A percentile compares a stretch with the other conserved stretches of the same genome.
Conservation (phyloP, 2,329 filamentous ascomycete genomes). For the Beauveria caledonica region DNA sequence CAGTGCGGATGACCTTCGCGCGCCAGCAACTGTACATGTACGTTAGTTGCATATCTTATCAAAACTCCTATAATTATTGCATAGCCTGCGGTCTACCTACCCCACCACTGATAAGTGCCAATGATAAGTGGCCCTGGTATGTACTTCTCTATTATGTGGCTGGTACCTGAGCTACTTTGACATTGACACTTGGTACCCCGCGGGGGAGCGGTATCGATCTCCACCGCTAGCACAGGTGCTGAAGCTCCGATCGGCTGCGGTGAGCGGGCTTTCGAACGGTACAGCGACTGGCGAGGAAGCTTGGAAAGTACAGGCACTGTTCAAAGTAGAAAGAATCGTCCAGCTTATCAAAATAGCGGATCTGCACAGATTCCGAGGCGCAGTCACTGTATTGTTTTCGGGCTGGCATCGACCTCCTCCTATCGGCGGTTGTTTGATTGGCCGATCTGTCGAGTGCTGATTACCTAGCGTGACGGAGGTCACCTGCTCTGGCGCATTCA, state of each 20-base stretch:
- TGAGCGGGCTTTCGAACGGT: not conserved
- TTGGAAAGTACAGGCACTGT: too few species aligned
- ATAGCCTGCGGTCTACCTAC: not conserved
- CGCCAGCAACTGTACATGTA: not conserved
- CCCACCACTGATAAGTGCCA: not conserved
- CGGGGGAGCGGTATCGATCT: not conserved
- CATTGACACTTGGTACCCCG: conserved; percentile 2
- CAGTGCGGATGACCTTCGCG: not conserved
- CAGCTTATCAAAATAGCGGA: not conserved
- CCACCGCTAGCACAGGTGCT: not conserved
- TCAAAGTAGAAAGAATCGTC: too few species aligned
- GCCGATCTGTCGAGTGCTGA: not conserved
- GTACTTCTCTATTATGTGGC: not conserved
- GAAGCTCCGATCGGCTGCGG: not conserved
- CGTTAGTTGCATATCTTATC: conserved; percentile 11
- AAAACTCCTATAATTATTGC: not conserved
- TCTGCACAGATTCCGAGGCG: not conserved
- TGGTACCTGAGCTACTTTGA: conserved; percentile 1
- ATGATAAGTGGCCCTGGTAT: not conserved
- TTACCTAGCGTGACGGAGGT: conserved; percentile 1
- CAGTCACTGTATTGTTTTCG: not conserved
- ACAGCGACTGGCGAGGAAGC: not conserved
- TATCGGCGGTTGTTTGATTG: not conserved
- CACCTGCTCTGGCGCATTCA: conserved; percentile 2
- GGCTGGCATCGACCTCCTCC: not conserved